A percentile compares a stretch with the other conserved stretches of the same genome.
phyloP scores from a whole-genome alignment of 805 yeast genomes.

The Candida corydali region DNA sequence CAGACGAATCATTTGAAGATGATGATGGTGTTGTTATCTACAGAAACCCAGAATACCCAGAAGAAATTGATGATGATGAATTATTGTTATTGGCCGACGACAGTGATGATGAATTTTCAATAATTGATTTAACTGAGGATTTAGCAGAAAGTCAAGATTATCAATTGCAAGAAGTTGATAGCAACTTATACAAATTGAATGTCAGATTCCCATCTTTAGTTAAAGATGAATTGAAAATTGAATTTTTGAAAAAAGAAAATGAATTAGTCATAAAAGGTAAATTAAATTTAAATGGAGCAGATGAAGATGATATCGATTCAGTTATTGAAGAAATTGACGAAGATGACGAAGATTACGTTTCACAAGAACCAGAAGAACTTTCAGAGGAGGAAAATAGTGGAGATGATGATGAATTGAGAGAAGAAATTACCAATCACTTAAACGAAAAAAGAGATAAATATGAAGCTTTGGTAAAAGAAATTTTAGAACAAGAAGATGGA shows the following conservation, averaged over 20 bases:
- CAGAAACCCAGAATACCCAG: constrained; percentile 16
- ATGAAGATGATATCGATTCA: constrained; percentile 13
- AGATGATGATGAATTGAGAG: constrained; percentile 5
- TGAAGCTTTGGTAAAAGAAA: constrained; percentile 6
- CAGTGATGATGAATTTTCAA: constrained; percentile 29
- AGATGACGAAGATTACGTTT: constrained; percentile 11
- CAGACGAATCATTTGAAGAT: constrained; percentile 6
- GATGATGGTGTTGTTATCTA: constrained; percentile 6
- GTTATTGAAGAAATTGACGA: constrained; percentile 13
- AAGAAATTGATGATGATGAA: constrained; percentile 13
- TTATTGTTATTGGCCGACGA: constrained; percentile 23
- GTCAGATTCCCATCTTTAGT: constrained; percentile 39
- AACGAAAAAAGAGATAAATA: constrained; percentile 2
- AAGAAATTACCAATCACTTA: constrained; percentile 6
- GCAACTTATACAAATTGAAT: constrained; percentile 34
- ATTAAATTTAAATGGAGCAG: constrained; percentile 27
- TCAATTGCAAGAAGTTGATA: constrained; percentile 36
- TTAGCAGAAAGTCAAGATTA: constrained; percentile 41
- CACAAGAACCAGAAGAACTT: constrained; percentile 9
- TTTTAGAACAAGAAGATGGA: constrained; percentile 13
- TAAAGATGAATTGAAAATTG: constrained; percentile 36
- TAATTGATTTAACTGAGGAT: constrained; percentile 39
- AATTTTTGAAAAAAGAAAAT: constrained; percentile 36
- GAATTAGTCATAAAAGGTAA: constrained; percentile 39
- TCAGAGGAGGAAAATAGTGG: constrained; percentile 9